phyloP scores from a whole-genome alignment of 169 alveolate genomes.

The Eimeria acervulina region DNA sequence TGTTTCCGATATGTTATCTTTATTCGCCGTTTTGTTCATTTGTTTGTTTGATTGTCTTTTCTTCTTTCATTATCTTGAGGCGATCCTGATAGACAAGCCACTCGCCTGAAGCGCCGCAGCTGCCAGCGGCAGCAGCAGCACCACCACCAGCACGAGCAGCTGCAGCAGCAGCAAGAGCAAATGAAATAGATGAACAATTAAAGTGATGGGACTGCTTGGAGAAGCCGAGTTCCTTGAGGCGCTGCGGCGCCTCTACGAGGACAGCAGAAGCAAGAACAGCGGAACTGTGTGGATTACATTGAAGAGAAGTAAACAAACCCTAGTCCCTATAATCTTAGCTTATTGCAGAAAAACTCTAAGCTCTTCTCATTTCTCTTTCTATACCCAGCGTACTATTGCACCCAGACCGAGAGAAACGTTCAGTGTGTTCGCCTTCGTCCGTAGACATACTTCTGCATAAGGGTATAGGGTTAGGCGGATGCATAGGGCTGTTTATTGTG shows the following conservation, averaged over 20 bases:
- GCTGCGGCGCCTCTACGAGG: conserved; percentile 74
- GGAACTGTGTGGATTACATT: conserved; percentile 57
- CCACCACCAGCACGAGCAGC: not conserved
- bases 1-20: not conserved
- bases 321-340: not conserved
- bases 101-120: conserved; percentile 24
- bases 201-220: conserved; percentile 64
- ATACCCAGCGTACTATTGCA: not conserved
- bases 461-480: not conserved
- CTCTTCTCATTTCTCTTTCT: not conserved
- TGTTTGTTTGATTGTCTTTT: not conserved
- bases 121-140: conserved; percentile 21
- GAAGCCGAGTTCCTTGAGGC: conserved; percentile 64
- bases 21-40: not conserved
- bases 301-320: conserved; percentile 23
- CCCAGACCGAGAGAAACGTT: not conserved
- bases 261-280: conserved; percentile 32
- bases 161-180: conserved; percentile 16
- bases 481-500: not conserved
- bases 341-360: too few relatives aligned
- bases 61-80: not conserved
- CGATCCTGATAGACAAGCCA: not conserved
- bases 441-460: too few relatives aligned
- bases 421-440: not conserved
- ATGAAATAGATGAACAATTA: not conserved